These are phyloP conservation scores for Limonium bicolor DNA, from an alignment of 148 eudicot species.

Conservation along the genomic window DNA sequence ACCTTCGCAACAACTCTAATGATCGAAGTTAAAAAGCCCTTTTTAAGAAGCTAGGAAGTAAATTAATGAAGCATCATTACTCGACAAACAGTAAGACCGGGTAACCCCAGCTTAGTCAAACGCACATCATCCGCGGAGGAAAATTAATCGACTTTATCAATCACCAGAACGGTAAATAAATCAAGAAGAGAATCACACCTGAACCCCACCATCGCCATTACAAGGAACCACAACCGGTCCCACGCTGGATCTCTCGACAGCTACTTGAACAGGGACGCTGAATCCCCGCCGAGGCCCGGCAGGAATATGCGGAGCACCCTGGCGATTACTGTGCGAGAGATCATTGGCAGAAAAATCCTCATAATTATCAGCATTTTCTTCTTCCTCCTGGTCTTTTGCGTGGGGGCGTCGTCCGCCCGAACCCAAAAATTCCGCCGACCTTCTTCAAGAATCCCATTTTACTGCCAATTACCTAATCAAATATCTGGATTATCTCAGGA, in stretches of 20 bases:
- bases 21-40: no score
- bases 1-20: no score
- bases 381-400: conserved; percentile 16
- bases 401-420: conserved; percentile 32
- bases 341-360: not conserved
- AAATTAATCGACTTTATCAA: no score
- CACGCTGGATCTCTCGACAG: conserved; percentile 40
- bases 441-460: conserved; percentile 39
- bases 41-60: no score
- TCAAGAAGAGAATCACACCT: conserved; percentile 23
- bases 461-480: no score
- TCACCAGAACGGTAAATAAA: not conserved
- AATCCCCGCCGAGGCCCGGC: conserved; percentile 52
- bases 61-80: no score
- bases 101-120: no score
- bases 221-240: conserved; percentile 63
- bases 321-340: conserved; percentile 9
- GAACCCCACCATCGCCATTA: conserved; percentile 62
- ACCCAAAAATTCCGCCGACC: conserved; percentile 46
- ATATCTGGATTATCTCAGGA: not conserved
- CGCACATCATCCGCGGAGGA: no score
- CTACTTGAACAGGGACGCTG: conserved; percentile 65
- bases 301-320: conserved; percentile 21
- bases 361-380: conserved; percentile 9
- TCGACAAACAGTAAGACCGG: no score